A percentile compares a stretch with the other conserved stretches of the same genome.
Conservation (phyloP, 2,329 filamentous ascomycete species). For the Akanthomyces lecanii region DNA sequence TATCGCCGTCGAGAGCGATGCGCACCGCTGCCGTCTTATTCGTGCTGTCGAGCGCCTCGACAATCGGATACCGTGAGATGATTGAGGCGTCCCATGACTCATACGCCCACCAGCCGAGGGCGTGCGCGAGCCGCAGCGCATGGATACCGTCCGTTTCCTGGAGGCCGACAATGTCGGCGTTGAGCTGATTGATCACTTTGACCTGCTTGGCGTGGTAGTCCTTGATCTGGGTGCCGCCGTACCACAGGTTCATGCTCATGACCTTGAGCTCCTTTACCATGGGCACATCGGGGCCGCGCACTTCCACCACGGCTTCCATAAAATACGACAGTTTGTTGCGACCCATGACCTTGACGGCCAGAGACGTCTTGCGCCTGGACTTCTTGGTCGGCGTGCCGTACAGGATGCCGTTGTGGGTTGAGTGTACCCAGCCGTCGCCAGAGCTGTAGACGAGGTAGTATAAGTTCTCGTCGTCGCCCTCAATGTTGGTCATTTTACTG, state of each 20-base stretch:
- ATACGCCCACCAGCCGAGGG: conserved; percentile 37
- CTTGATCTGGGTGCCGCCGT: conserved; percentile 33
- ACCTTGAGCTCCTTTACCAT: conserved; percentile 33
- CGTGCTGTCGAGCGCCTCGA: conserved; percentile 24
- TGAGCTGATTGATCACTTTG: conserved; percentile 27
- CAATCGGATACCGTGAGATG: conserved; percentile 38
- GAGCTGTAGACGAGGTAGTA: conserved; percentile 26
- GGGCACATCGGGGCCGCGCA: conserved; percentile 23
- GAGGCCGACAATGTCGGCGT: conserved; percentile 34
- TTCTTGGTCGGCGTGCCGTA: conserved; percentile 30
- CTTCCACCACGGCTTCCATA: conserved; percentile 30
- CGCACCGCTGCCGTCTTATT: conserved; percentile 29
- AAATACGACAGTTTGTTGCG: conserved; percentile 22
- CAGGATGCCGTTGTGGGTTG: conserved; percentile 30
- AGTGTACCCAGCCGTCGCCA: conserved; percentile 29
- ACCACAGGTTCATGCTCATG: conserved; percentile 38
- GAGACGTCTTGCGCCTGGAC: conserved; percentile 19
- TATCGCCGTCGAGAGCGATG: conserved; percentile 31
- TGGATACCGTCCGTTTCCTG: conserved; percentile 34
- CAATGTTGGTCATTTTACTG: conserved; percentile 29
- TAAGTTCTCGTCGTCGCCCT: conserved; percentile 22
- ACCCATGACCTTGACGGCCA: conserved; percentile 27
- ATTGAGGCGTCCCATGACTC: conserved; percentile 31
- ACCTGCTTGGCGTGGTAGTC: conserved; percentile 37
- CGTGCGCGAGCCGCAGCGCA: conserved; percentile 31